Base-by-base conservation (phyloP, 2,329 filamentous ascomycete species). In the Hymenoscyphus fraxineus region DNA sequence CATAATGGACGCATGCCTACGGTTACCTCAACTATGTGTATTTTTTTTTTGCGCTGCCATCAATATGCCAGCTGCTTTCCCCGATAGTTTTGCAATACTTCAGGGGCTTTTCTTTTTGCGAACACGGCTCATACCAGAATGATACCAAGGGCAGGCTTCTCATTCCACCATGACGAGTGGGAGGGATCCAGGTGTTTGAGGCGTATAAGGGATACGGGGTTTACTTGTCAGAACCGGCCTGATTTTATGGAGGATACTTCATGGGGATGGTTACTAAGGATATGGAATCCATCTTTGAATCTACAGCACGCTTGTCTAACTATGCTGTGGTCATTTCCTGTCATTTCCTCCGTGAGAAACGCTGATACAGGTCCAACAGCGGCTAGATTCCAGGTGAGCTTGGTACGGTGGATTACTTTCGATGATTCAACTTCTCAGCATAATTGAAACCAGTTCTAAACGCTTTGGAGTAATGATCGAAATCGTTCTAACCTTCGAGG, bases 71-170 rank as follows among this genome's bases (percentile, higher is more conserved):
- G 44, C 44, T 51, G 44, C 44, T 51, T 51, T 51, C 44, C 44
- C 44, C 19, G n/a, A 51, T 51, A 51, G 19, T 22, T 51, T 51
- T 51, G n/a, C n/a, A 51, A 19, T 10, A 19, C 44, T 51, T 7
- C 31, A 38, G 55, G 13, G 38, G 19, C n/a, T 40, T 12, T 59
- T 31, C 31, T 10, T 59, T 27, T 59, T 41, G 9, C 38, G n/a
- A 40, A 41, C 32, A 32, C 54, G 58, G n/a, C 39, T 59, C 39
- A 16, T 31, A 38, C 10, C 27, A 41, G 31, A 27, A 27, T 59
- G 38, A 59, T 59, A 59, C 35, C 58, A 59, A 59, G 58, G 58
- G 58, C 35, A 59, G 58, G 58, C 15, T 44, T 38, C 58, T 41
- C 39, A 59, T 59, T 27, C 44, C 38, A 27, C 22, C 39, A 22